A percentile compares a stretch with the other conserved stretches of the same genome.
Conservation (phyloP, 345 rosid genomes). For the Garcia nutans region DNA sequence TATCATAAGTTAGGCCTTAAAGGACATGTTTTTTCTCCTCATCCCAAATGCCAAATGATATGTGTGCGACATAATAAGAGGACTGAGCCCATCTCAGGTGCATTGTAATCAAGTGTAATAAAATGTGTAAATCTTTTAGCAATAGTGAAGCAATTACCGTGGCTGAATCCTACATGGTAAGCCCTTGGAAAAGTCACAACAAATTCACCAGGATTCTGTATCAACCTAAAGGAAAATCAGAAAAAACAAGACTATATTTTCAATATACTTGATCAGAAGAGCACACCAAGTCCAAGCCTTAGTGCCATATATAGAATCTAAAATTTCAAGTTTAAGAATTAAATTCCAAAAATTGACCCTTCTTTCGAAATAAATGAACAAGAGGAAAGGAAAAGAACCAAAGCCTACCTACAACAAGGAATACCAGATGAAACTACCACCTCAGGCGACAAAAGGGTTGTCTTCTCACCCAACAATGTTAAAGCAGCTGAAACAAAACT, state of each 20-base stretch:
- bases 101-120: constrained; percentile 10
- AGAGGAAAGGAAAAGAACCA: constrained; percentile 5
- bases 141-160: constrained; percentile 64
- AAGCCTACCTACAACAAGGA: constrained; percentile 92
- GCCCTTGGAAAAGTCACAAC: constrained; percentile 99
- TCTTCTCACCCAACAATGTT: constrained; percentile 90
- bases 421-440: constrained; percentile 72
- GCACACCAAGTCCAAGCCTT: constrained; percentile 17
- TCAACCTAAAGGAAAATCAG: constrained; percentile 59
- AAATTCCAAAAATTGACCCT: neutral
- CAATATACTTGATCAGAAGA: constrained; percentile 15
- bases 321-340: neutral
- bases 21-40: neutral
- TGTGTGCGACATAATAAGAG: neutral
- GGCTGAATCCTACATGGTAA: constrained; percentile 99
- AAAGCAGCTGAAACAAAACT: constrained; percentile 68
- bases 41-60: constrained; percentile 11
- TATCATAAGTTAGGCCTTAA: neutral
- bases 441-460: constrained; percentile 94
- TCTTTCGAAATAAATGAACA: neutral
- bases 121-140: constrained; percentile 12
- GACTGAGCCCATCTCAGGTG: neutral
- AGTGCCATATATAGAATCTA: neutral
- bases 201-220: constrained; percentile 98
- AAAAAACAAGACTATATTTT: constrained; percentile 23